phyloP scores from a whole-genome alignment of 306 rosid genomes.

The Fragaria vesca region DNA sequence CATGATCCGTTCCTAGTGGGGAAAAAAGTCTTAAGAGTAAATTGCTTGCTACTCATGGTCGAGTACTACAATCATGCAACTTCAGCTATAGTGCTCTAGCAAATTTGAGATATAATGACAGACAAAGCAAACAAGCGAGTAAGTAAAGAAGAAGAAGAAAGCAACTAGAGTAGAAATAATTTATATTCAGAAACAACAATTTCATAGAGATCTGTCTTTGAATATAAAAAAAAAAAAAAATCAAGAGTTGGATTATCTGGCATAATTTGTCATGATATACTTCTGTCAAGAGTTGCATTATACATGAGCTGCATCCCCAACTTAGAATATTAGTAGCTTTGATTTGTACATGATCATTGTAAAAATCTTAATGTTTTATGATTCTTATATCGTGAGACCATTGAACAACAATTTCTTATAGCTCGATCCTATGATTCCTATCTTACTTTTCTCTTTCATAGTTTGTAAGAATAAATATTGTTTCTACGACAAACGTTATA shows the following conservation, averaged over 20 bases:
- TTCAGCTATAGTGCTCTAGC: background rate
- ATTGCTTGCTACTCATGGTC: constrained; percentile 2
- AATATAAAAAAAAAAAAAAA: too few relatives aligned
- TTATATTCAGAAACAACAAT: background rate
- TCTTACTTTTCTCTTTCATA: too few relatives aligned
- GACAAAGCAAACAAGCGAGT: background rate
- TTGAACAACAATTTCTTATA: too few relatives aligned
- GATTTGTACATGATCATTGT: too few relatives aligned
- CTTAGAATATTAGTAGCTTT: too few relatives aligned
- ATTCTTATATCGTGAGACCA: too few relatives aligned
- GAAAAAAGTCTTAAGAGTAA: constrained; percentile 9
- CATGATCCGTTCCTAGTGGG: constrained; percentile 56
- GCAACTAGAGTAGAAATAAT: background rate
- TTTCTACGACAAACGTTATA: too few relatives aligned
- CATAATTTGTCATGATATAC: background rate
- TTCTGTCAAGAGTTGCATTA: background rate
- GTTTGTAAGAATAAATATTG: too few relatives aligned
- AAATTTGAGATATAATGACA: background rate
- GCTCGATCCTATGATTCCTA: too few relatives aligned
- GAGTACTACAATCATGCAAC: background rate
- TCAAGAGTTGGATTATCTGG: too few relatives aligned
- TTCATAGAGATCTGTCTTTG: background rate
- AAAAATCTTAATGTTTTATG: too few relatives aligned
- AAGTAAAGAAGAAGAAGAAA: background rate
- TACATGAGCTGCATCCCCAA: too few relatives aligned